phyloP scores from a whole-genome alignment of 306 rosid species.

The Quercus glauca region DNA sequence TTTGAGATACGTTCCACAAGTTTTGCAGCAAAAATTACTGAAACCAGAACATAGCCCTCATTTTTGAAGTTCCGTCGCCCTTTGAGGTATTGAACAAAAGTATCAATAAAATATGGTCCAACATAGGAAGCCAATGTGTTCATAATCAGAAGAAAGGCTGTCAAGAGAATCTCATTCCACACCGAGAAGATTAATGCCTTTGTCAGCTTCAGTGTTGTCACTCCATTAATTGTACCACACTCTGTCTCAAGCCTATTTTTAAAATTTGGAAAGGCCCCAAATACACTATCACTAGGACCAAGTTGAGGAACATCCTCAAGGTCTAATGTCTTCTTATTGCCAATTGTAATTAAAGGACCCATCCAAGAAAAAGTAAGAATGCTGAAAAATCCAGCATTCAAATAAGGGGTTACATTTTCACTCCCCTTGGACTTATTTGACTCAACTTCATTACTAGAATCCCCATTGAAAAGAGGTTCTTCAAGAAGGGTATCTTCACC shows the following conservation, averaged over 20 bases:
- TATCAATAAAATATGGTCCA: conserved; percentile 44
- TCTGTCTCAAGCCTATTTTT: conserved; percentile 34
- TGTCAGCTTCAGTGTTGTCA: conserved; percentile 30
- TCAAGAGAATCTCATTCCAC: conserved; percentile 39
- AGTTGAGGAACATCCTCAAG: conserved; percentile 78
- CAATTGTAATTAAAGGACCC: conserved; percentile 52
- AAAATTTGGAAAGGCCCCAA: conserved; percentile 41
- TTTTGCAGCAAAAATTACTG: conserved; percentile 23
- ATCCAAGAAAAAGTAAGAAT: conserved; percentile 73
- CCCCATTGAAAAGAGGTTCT: conserved; percentile 64
- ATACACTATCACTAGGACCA: conserved; percentile 40
- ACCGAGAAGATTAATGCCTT: conserved; percentile 32
- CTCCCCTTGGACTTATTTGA: conserved; percentile 15
- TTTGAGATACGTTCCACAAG: too few species aligned
- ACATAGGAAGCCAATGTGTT: conserved; percentile 45
- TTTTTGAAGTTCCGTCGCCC: conserved; percentile 31
- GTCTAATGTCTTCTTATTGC: conserved; percentile 58
- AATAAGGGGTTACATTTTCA: conserved; percentile 39
- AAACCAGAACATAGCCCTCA: conserved; percentile 41
- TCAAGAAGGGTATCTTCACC: conserved; percentile 38
- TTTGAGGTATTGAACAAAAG: conserved; percentile 45
- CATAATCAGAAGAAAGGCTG: conserved; percentile 9
- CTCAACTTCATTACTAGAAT: conserved; percentile 20
- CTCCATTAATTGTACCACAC: conserved; percentile 19
- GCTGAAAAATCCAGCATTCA: conserved; percentile 62